Conservation (phyloP, 179 eudicot genomes). For the Dionaea muscipula region DNA sequence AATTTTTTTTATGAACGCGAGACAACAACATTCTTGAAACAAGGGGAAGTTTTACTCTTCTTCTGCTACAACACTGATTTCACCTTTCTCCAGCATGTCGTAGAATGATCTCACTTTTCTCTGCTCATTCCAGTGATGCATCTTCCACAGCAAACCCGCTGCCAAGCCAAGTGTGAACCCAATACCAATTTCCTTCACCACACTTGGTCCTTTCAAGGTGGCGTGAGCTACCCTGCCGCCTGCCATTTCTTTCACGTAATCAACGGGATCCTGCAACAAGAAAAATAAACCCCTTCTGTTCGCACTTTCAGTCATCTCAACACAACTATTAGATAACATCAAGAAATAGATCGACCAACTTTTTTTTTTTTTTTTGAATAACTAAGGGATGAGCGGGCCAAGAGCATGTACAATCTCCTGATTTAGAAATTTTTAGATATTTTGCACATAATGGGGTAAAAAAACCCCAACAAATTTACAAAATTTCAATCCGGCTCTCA, state of each 20-base stretch:
- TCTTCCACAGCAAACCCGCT: constrained; percentile 30
- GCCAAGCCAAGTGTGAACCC: constrained; percentile 17
- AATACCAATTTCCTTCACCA: constrained; percentile 26
- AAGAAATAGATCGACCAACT: no score
- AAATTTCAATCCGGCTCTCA: no score
- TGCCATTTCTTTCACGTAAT: constrained; percentile 15
- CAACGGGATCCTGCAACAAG: background rate
- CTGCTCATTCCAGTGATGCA: constrained; percentile 30
- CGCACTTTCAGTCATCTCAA: no score
- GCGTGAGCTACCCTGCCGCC: constrained; percentile 29
- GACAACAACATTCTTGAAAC: no score
- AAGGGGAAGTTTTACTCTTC: constrained; percentile 13
- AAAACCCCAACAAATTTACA: no score
- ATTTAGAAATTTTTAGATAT: no score
- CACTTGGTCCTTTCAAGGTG: constrained; percentile 32
- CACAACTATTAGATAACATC: no score
- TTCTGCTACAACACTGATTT: constrained; percentile 18
- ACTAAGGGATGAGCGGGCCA: no score
- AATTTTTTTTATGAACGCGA: no score
- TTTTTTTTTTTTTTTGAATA: no score
- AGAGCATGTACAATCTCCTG: no score
- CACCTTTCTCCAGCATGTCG: constrained; percentile 29
- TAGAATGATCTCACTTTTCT: constrained; percentile 21
- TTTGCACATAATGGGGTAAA: no score
- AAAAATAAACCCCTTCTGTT: background rate